phyloP scores from a whole-genome alignment of 2,329 filamentous ascomycete genomes.

The Juglanconis juglandina region DNA sequence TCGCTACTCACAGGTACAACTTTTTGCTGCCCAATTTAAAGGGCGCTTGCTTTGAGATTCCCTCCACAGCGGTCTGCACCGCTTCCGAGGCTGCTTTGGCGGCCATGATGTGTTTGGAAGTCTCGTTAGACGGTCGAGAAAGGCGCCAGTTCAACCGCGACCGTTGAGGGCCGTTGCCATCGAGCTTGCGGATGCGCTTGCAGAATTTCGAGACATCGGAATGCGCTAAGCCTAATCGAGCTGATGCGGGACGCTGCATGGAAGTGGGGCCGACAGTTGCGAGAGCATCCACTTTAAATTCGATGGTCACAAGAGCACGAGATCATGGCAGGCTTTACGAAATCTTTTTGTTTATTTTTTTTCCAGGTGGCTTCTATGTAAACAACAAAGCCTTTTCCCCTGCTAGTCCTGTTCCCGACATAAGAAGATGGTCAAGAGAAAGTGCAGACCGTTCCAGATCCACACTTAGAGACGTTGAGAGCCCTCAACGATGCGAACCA shows the following conservation, averaged over 20 bases:
- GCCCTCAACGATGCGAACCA: neutral
- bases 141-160: constrained; percentile 5
- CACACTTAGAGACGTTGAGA: neutral
- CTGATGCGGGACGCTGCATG: constrained; percentile 1
- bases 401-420: constrained; percentile 7
- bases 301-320: neutral
- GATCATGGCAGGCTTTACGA: neutral
- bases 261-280: neutral
- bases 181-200: neutral
- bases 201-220: constrained; percentile 4
- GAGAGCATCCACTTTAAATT: constrained; percentile 1
- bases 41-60: constrained; percentile 35
- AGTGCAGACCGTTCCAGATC: constrained; percentile 6
- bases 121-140: neutral
- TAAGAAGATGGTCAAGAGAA: neutral
- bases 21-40: constrained; percentile 52
- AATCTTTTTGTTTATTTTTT: constrained; percentile 5
- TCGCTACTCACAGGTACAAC: constrained; percentile 49
- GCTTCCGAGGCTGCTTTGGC: constrained; percentile 29
- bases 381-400: constrained; percentile 1
- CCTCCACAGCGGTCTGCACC: constrained; percentile 23
- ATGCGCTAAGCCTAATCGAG: constrained; percentile 1
- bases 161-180: neutral
- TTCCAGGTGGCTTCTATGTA: constrained; percentile 6
- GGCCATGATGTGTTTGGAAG: constrained; percentile 7